Conservation (phyloP, 2,329 filamentous ascomycete species). For the Cladophialophora psammophila region DNA sequence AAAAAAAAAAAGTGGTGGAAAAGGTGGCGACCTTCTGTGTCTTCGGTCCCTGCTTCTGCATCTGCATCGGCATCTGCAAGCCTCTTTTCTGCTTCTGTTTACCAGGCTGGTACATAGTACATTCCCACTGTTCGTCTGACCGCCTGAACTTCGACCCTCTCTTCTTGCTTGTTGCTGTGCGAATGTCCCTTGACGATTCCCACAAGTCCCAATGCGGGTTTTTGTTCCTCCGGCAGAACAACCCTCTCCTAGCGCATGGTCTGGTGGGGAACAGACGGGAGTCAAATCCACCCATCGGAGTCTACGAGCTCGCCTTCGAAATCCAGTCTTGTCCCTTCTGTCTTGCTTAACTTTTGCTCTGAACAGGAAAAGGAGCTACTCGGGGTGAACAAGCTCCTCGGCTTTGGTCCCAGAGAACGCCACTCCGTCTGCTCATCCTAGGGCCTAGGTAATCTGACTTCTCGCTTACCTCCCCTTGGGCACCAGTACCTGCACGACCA, state of each 20-base stretch:
- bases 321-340: neutral
- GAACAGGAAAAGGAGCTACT: neutral
- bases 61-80: neutral
- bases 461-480: neutral
- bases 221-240: slow-evolving; percentile 4
- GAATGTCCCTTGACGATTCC: neutral
- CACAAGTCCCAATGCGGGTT: neutral
- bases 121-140: neutral
- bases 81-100: neutral
- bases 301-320: slow-evolving; percentile 9
- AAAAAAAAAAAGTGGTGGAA: neutral
- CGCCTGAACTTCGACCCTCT: neutral
- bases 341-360: neutral
- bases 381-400: neutral
- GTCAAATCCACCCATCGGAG: slow-evolving; percentile 5
- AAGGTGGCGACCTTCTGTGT: neutral
- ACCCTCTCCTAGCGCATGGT: neutral
- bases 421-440: neutral
- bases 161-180: neutral
- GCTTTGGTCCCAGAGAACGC: neutral
- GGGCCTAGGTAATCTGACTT: neutral
- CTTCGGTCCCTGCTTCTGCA: neutral
- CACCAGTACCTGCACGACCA: neutral
- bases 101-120: slow-evolving; percentile 1
- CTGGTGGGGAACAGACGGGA: neutral